These are phyloP conservation scores for Phallus indusiatus DNA, from an alignment of 768 basidiomycete genomes.

Conservation along the genomic window DNA sequence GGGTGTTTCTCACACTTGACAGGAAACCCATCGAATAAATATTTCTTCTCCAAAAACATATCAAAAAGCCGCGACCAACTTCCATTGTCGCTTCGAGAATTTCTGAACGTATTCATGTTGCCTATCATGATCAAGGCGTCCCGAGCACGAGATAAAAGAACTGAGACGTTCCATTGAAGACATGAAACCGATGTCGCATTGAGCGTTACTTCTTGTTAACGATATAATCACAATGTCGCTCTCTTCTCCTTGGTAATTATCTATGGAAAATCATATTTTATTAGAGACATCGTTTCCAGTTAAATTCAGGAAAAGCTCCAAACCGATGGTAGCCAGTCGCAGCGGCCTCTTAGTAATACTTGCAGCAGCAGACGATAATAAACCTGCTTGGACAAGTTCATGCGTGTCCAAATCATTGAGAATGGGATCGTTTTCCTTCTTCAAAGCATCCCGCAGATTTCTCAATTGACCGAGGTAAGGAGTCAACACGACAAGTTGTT, in stretches of 20 bases:
- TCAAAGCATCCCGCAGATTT: constrained; percentile 37
- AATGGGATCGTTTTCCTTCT: constrained; percentile 41
- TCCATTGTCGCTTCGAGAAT: constrained; percentile 40
- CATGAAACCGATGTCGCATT: constrained; percentile 63
- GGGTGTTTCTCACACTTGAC: constrained; percentile 49
- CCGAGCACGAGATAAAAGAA: constrained; percentile 59
- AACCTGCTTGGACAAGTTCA: constrained; percentile 50
- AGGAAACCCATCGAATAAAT: constrained; percentile 54
- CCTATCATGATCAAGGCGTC: constrained; percentile 59
- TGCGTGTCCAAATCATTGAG: constrained; percentile 52
- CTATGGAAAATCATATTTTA: constrained; percentile 18
- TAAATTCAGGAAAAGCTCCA: constrained; percentile 3
- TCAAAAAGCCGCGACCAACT: constrained; percentile 43
- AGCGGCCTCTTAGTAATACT: constrained; percentile 36
- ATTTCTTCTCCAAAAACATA: constrained; percentile 30
- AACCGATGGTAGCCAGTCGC: constrained; percentile 59
- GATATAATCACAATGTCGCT: constrained; percentile 57
- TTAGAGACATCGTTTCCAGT: background rate
- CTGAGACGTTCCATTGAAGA: constrained; percentile 58
- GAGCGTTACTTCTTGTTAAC: constrained; percentile 49
- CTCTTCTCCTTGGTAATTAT: constrained; percentile 74
- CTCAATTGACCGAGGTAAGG: constrained; percentile 61
- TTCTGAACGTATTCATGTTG: constrained; percentile 47
- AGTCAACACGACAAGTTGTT: constrained; percentile 54
- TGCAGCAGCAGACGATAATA: constrained; percentile 32